phyloP scores from a whole-genome alignment of 345 rosid species.

The Camelina neglecta region DNA sequence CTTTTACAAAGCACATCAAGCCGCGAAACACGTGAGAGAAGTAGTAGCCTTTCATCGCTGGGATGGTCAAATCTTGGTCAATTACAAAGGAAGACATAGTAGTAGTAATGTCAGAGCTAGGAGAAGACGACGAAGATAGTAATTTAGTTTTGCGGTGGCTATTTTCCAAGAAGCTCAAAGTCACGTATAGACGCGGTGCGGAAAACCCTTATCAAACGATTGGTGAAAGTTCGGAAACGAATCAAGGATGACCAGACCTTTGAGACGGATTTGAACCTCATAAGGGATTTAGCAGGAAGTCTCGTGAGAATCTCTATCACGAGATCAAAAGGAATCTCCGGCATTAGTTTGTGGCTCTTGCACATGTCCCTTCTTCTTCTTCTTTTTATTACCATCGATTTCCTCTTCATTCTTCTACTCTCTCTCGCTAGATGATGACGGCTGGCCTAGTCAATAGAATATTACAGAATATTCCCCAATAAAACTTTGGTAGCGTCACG shows the following conservation, averaged over 20 bases:
- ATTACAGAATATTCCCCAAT: no score
- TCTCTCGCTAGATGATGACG: neutral
- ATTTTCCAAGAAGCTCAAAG: neutral
- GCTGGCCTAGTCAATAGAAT: no score
- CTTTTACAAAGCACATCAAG: conserved; percentile 1
- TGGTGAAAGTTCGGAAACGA: neutral
- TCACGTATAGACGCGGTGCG: neutral
- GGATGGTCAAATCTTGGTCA: conserved; percentile 16
- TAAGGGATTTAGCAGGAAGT: conserved; percentile 12
- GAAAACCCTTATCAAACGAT: neutral
- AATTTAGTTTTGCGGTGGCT: neutral
- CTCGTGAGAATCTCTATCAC: neutral
- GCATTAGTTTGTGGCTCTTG: neutral
- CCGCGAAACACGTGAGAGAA: conserved; percentile 20
- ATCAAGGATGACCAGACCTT: conserved; percentile 15
- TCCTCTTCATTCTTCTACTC: neutral
- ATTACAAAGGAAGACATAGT: neutral
- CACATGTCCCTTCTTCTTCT: neutral
- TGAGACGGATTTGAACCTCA: conserved; percentile 21
- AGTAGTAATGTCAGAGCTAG: neutral
- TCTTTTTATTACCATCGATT: neutral
- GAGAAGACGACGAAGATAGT: conserved; percentile 6
- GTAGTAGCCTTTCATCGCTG: conserved; percentile 5
- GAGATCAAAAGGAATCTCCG: conserved; percentile 9
- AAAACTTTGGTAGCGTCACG: no score